Conservation (phyloP, 108 stramenopile genomes). For the Epipyxis sp. region DNA sequence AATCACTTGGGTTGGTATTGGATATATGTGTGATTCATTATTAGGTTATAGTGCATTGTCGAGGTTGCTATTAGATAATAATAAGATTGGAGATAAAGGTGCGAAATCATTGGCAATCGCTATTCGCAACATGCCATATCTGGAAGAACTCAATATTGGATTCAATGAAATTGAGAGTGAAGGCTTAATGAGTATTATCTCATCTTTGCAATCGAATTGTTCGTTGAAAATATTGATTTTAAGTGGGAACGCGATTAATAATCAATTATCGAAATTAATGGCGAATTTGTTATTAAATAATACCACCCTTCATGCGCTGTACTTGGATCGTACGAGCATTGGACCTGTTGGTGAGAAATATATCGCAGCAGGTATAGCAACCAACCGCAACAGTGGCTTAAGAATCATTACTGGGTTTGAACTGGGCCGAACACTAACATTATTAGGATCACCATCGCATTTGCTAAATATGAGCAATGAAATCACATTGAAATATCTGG, state of each 20-base stretch:
- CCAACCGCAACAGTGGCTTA: background rate
- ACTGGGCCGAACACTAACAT: background rate
- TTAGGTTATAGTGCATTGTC: background rate
- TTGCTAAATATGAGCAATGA: conserved; percentile 6
- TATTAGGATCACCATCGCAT: background rate
- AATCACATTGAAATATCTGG: background rate
- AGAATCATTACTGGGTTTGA: background rate
- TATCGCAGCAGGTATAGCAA: background rate
- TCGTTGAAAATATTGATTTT: background rate
- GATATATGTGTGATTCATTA: background rate
- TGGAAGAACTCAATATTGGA: background rate
- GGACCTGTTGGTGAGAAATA: background rate
- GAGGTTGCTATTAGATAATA: background rate
- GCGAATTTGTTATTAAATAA: background rate
- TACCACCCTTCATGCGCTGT: background rate
- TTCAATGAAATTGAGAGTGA: conserved; percentile 8
- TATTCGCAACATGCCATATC: background rate
- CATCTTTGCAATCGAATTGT: background rate
- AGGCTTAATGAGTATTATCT: background rate
- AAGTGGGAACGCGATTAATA: conserved; percentile 4
- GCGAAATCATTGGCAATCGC: conserved; percentile 1
- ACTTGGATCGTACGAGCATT: background rate
- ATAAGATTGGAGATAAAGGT: background rate
- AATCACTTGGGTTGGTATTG: conserved; percentile 11
- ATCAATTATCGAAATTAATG: background rate